phyloP scores from a whole-genome alignment of 2,329 filamentous ascomycete genomes.

The Allantophomopsis cytisporea region DNA sequence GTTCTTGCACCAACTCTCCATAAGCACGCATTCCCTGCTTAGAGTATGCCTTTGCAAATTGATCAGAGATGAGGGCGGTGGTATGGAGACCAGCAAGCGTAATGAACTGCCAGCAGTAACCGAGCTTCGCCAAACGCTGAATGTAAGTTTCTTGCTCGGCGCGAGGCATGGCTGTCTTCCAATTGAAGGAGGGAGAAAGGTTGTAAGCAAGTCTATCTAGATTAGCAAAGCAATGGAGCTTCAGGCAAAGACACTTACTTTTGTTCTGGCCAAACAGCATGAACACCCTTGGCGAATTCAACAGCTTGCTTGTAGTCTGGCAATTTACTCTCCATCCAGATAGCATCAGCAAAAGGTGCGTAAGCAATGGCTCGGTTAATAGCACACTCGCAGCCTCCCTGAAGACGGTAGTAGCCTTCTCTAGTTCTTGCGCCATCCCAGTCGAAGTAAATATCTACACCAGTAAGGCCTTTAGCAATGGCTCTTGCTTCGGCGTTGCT shows the following conservation, averaged over 20 bases:
- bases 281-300: conserved; percentile 87
- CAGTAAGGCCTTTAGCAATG: conserved; percentile 64
- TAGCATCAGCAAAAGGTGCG: conserved; percentile 85
- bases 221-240: conserved; percentile 1
- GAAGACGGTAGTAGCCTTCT: conserved; percentile 89
- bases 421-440: conserved; percentile 90
- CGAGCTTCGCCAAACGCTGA: conserved; percentile 67
- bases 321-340: conserved; percentile 99
- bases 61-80: conserved; percentile 81
- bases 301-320: conserved; percentile 84
- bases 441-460: conserved; percentile 77
- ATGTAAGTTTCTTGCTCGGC: conserved; percentile 97
- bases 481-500: conserved; percentile 70
- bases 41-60: conserved; percentile 74
- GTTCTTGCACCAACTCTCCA: conserved; percentile 93
- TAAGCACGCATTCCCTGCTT: conserved; percentile 88
- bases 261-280: conserved; percentile 89
- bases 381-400: conserved; percentile 83
- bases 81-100: conserved; percentile 96
- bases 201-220: conserved; percentile 76
- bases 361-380: conserved; percentile 85
- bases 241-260: conserved; percentile 47
- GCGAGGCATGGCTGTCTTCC: conserved; percentile 91
- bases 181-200: conserved; percentile 98
- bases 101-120: conserved; percentile 99